These are phyloP conservation scores for Stachybotrys chartarum DNA, from an alignment of 2,329 filamentous ascomycete genomes.

Conservation along the genomic window DNA sequence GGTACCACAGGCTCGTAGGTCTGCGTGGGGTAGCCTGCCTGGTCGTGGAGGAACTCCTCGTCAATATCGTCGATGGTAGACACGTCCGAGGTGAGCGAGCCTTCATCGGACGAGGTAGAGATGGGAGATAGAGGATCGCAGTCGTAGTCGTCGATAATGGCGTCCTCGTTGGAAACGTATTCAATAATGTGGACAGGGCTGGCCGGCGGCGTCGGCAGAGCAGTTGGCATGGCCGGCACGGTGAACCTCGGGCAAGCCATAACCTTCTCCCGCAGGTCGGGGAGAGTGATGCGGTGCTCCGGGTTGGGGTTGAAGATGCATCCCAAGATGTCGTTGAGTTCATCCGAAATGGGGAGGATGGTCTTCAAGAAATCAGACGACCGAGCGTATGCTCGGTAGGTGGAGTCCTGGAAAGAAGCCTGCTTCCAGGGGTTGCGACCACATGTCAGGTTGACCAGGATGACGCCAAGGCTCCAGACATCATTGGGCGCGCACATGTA, in stretches of 20 bases:
- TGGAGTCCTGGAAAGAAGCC: conserved; percentile 86
- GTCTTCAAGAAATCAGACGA: conserved; percentile 83
- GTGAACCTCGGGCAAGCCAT: conserved; percentile 71
- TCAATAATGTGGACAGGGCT: conserved; percentile 34
- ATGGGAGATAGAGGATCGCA: conserved; percentile 40
- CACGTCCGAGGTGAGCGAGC: conserved; percentile 46
- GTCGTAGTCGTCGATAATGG: conserved; percentile 35
- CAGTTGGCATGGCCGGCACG: conserved; percentile 26
- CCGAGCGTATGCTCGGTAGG: conserved; percentile 84
- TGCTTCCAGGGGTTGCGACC: conserved; percentile 99
- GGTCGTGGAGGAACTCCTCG: conserved; percentile 40
- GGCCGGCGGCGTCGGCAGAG: conserved; percentile 31
- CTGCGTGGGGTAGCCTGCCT: conserved; percentile 31
- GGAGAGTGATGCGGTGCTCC: conserved; percentile 70
- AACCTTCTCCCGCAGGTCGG: conserved; percentile 73
- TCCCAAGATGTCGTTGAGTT: conserved; percentile 80
- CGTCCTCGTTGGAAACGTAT: conserved; percentile 43
- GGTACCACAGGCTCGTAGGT: conserved; percentile 41
- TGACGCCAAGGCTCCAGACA: conserved; percentile 96
- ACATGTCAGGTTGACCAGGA: conserved; percentile 94
- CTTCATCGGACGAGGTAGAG: conserved; percentile 44
- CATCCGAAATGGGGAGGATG: conserved; percentile 84
- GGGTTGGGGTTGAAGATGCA: conserved; percentile 86
- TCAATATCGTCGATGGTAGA: conserved; percentile 46
- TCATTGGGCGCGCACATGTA: conserved; percentile 95